These are phyloP conservation scores for Prunus mira DNA, from an alignment of 306 rosid genomes.

Conservation along the genomic window DNA sequence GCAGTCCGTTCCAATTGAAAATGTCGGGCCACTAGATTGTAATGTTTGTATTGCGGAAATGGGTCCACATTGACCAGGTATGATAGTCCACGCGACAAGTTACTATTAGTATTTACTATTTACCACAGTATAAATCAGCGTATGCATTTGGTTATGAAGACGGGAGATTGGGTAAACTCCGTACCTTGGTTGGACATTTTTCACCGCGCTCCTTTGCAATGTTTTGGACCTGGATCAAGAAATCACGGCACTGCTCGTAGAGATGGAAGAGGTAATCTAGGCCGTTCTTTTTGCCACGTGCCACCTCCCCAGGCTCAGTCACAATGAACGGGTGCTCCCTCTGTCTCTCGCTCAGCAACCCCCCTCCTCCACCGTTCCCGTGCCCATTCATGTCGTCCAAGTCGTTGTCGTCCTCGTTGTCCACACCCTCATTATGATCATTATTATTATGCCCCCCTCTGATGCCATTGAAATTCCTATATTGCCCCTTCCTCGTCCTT, in stretches of 20 bases:
- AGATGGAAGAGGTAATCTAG: conserved; percentile 90
- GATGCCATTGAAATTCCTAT: conserved; percentile 1
- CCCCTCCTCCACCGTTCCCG: conserved; percentile 7
- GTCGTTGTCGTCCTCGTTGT: conserved; percentile 24
- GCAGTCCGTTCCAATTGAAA: too few species aligned
- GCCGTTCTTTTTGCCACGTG: conserved; percentile 98
- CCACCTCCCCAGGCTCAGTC: conserved; percentile 97
- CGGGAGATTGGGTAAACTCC: neutral
- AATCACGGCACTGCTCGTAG: conserved; percentile 89
- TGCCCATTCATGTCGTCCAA: neutral
- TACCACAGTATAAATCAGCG: neutral
- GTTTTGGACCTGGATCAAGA: conserved; percentile 81
- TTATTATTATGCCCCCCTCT: conserved; percentile 20
- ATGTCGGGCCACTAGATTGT: too few species aligned
- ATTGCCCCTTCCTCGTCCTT: conserved; percentile 25
- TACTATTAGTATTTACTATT: neutral
- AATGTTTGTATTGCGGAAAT: neutral
- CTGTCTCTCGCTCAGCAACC: conserved; percentile 48
- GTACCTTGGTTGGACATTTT: conserved; percentile 97
- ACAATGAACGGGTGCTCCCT: conserved; percentile 95
- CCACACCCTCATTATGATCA: conserved; percentile 34
- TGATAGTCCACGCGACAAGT: too few species aligned
- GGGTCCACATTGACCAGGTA: neutral
- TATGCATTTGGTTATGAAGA: neutral
- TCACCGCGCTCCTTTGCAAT: conserved; percentile 91